Conservation (phyloP, 2,329 filamentous ascomycete species). For the Aspergillus jensenii region DNA sequence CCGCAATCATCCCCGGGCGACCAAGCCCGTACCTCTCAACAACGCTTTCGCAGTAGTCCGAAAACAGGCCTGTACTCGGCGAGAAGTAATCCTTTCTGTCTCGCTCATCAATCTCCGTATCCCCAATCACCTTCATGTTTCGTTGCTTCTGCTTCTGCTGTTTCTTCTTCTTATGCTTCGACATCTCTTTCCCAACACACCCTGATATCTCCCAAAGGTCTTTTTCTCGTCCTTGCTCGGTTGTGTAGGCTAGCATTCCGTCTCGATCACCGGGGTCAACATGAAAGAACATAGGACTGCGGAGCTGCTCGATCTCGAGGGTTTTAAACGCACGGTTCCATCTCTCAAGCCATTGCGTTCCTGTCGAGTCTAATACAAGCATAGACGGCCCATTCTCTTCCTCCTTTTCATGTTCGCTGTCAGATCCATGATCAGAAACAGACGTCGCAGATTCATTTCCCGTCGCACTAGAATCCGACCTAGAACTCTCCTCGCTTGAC, state of each 20-base stretch:
- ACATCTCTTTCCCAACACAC: conserved; percentile 76
- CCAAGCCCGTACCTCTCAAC: conserved; percentile 59
- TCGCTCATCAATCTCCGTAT: conserved; percentile 61
- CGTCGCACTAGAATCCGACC: not conserved
- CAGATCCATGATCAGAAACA: not conserved
- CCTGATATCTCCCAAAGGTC: conserved; percentile 70
- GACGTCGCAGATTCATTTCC: not conserved
- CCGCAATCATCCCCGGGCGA: conserved; percentile 53
- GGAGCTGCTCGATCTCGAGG: conserved; percentile 68
- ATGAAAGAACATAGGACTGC: conserved; percentile 83
- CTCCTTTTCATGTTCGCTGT: not conserved
- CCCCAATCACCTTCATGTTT: conserved; percentile 23
- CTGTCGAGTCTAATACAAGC: conserved; percentile 67
- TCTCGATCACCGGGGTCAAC: conserved; percentile 74
- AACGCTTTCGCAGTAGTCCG: conserved; percentile 61
- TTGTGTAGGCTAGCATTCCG: conserved; percentile 68
- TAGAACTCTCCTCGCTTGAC: not conserved
- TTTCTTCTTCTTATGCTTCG: conserved; percentile 75
- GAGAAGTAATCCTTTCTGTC: conserved; percentile 70
- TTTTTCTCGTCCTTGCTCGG: conserved; percentile 57
- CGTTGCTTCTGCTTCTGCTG: conserved; percentile 47
- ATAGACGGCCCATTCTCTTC: conserved; percentile 39
- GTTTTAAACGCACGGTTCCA: conserved; percentile 70
- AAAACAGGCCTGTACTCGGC: conserved; percentile 62
- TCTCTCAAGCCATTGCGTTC: conserved; percentile 64